Evolutionary conservation across 164 flowering plant genomes (phyloP), one percentile per base, ranked within the genome.

Genomic region (Kingdonia uniflora): DNA sequence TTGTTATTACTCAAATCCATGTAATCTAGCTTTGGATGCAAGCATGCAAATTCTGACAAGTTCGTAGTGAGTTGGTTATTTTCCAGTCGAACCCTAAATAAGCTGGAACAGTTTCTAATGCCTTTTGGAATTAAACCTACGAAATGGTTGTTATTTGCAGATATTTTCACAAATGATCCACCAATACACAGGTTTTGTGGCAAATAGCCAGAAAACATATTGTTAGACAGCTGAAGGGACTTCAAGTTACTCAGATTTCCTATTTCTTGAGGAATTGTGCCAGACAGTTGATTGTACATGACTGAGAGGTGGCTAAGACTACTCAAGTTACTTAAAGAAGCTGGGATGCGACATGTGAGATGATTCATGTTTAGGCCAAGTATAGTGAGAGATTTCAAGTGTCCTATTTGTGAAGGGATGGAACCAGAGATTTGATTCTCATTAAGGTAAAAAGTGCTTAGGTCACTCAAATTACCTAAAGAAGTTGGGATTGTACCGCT

Each of bases 191-290:
- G 37, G 20, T 42, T 2, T 19, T 55, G 29, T 24, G 14, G 26
- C 26, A 55, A 16, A 25, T 14, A 7, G 11, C 58, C 58, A 13
- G 16, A 11, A 14, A 55, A 23, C 17, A 26, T 44, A 29, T 56
- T 56, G 40, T n/a, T 13, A 19, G 26, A 17, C 2, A 56, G 49
- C 25, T 56, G 52, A n/a, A 56, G 52, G 17, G 33, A 14, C 11
- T 16, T 56, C 44, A 56, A 43, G 52, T 38, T 51, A 46, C 51
- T 26, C 33, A 56, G 44, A 42, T 47, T 43, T 2, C 41, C 29
- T 5, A 57, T 37, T 20, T 26, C 40, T 14, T 12, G 21, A 7
- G 59, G 51, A 45, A 57, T 15, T 4, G 35, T n/a, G 13, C 46
- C 43, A 11, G 17, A 11, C 7, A 57, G 23, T 12, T 15, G 19